Conservation (phyloP, 805 yeast genomes). For the Candida vaughaniae region DNA sequence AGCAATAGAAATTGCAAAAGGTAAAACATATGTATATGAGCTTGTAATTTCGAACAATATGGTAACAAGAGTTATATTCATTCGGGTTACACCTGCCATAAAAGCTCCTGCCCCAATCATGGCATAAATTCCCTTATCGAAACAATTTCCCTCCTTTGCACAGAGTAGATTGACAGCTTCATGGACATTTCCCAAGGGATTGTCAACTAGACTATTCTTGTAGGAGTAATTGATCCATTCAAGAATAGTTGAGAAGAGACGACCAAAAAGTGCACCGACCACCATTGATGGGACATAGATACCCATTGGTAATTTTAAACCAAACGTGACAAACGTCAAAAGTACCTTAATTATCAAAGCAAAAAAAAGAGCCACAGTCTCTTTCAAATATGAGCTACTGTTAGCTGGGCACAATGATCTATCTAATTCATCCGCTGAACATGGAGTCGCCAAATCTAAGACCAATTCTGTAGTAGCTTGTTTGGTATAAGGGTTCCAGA, state of each 20-base stretch:
- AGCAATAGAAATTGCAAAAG: conserved; percentile 54
- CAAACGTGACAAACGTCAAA: conserved; percentile 54
- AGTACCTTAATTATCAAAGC: conserved; percentile 47
- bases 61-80: conserved; percentile 53
- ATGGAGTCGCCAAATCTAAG: conserved; percentile 50
- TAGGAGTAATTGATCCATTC: conserved; percentile 33
- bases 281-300: conserved; percentile 66
- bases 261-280: conserved; percentile 58
- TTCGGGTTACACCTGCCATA: conserved; percentile 57
- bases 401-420: conserved; percentile 29
- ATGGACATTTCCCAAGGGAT: background rate
- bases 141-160: conserved; percentile 21
- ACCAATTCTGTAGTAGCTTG: conserved; percentile 51
- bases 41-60: conserved; percentile 56
- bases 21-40: conserved; percentile 54
- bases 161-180: conserved; percentile 13
- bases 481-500: conserved; percentile 48
- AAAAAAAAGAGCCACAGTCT: conserved; percentile 29
- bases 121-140: conserved; percentile 51
- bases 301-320: conserved; percentile 59
- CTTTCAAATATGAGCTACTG: conserved; percentile 24
- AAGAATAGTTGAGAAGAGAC: conserved; percentile 45
- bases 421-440: conserved; percentile 32
- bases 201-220: conserved; percentile 4
- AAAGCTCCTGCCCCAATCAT: conserved; percentile 57